Base-by-base conservation (phyloP, 106 monocot species). In the Posidonia australis region DNA sequence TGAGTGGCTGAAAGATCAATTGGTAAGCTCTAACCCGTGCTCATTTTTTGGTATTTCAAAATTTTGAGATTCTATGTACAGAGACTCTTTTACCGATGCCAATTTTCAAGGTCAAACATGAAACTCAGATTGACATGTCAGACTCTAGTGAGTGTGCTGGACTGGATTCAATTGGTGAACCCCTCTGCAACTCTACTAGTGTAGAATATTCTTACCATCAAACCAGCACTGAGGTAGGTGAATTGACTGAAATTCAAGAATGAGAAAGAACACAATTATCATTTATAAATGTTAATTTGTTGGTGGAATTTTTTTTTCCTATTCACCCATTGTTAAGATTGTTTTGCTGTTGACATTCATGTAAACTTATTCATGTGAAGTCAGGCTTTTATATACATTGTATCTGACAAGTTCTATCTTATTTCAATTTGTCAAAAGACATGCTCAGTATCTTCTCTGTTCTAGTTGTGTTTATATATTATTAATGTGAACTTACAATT, bases 1-100 rank as follows among this genome's bases (percentile, higher is more conserved):
- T 55, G 81, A 91, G 5, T 49, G 58, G 27, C 62, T 98, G 65
- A 70, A 81, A 43, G 45, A 60, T 74, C 70, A 81, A 66, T 62
- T 74, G 76, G 90, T 87, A 66, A 74, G 82, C 21, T 14, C 24
- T 25, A 44, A 44, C 46, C 7, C 5, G 20, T 63, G 64, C 48
- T 32, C 52, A 30, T 54, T 54, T 58, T 62, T 26, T 75, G 25
- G 30, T 36, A n/a, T 72, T 12, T 54, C 53, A 43, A 31, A 44
- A 17, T 47, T 55, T 19, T 54, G n/a, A 43, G 43, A 13, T 45
- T 18, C 20, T 71, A 46, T 46, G 27, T 14, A 22, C 5, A 27
- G 11, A 26, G 27, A 14, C 23, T 57, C 11, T 31, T 66, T 16
- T 58, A 11, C 12, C 19, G 14, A 20, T 41, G 21, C 20, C 18